Evolutionary conservation across 768 basidiomycete species (phyloP), one percentile per base, ranked within the genome.

Genomic region (Lentinula guzmanii): DNA sequence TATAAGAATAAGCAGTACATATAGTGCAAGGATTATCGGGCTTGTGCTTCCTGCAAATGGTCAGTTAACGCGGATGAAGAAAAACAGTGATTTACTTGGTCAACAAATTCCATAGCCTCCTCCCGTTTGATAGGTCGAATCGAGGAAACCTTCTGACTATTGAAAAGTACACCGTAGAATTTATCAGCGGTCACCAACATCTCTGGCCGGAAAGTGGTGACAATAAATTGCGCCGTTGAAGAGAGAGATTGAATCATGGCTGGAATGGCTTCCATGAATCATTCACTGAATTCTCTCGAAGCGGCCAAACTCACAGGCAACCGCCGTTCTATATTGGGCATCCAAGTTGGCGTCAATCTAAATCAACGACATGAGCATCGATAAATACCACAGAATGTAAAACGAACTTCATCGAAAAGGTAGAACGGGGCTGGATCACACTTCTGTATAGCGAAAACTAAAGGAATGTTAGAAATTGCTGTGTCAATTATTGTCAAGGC

Each of bases 401-500:
- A 35, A 63, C 66, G 24, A 63, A 88, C 89, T 79, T 98, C 97
- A 70, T 99, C 97, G 68, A 99, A 98, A n/a, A 99, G 81, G 73
- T 98, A 98, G 78, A 99, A 99, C 1, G 97, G 97, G 0, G 97
- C 96, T 1, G 97, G 97, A 69, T 99, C 97, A 70, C 96, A 98
- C 74, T 97, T 98, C 75, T 99, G 97, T 66, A 98, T 98, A 15
- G 96, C 94, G 69, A 99, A 98, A 28, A 99, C 95, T 92, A 68
- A 0, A 34, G 52, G 16, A 54, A 45, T 41, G 58, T 28, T 2
- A 16, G 67, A 13, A 15, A 28, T 18, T 42, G 28, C 33, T 2
- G 28, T 33, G 55, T 56, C 28, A 50, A 11, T 33, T 33, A 13
- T 50, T 21, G n/a, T 28, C 13, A 43, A 9, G 5, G 5, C 13